phyloP scores from a whole-genome alignment of 169 alveolate genomes.

The Eimeria falciformis region DNA sequence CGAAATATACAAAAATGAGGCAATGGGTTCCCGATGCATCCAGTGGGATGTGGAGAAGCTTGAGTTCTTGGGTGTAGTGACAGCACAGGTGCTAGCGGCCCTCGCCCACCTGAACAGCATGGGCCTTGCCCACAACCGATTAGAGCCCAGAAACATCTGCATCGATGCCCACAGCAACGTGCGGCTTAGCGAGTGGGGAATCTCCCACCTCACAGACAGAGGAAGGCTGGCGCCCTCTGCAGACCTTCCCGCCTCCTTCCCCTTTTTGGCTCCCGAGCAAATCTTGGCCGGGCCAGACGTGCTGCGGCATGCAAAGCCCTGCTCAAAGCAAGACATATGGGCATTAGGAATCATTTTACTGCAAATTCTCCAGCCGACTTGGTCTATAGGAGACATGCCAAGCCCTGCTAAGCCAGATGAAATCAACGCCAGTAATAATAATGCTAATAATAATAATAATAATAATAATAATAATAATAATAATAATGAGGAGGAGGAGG shows the following conservation, averaged over 20 bases:
- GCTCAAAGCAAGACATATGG: conserved; percentile 22
- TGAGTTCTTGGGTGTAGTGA: conserved; percentile 12
- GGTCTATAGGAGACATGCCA: not conserved
- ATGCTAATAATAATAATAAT: not conserved
- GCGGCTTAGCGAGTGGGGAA: conserved; percentile 72
- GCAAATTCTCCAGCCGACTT: conserved; percentile 45
- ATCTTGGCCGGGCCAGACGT: conserved; percentile 35
- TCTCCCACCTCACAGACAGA: conserved; percentile 25
- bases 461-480: no score
- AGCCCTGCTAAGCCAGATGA: not conserved
- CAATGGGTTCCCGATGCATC: not conserved
- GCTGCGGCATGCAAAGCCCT: not conserved
- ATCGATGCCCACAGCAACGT: conserved; percentile 61
- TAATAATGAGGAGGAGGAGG: no score
- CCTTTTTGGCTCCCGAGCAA: conserved; percentile 63
- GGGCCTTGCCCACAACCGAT: conserved; percentile 57
- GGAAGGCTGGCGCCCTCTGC: conserved; percentile 58
- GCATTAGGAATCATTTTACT: conserved; percentile 25
- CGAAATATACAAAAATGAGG: no score
- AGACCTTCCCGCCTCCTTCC: conserved; percentile 12
- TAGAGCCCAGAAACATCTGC: conserved; percentile 52
- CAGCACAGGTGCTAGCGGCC: conserved; percentile 56
- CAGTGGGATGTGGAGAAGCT: conserved; percentile 10
- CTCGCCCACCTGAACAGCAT: conserved; percentile 32
- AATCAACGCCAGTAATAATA: not conserved